Evolutionary conservation across 257 asterid species (phyloP).

Genomic region (Nicotiana sylvestris): DNA sequence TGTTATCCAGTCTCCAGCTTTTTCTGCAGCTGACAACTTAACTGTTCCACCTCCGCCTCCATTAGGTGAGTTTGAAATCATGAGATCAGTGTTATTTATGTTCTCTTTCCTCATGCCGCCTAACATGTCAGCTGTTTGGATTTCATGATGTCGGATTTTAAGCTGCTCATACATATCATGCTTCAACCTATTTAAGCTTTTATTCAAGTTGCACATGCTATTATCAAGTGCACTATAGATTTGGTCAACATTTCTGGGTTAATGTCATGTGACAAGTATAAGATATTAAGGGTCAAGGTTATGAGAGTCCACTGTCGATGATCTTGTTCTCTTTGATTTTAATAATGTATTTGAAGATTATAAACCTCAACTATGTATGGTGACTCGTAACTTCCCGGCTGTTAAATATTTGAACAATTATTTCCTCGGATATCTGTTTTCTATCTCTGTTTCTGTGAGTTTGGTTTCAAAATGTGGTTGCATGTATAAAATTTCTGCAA

Average conservation of each 20-base stretch:
- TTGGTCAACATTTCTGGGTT: slow-evolving; percentile 4
- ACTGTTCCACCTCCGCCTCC: slow-evolving; percentile 49
- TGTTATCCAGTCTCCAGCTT: slow-evolving; percentile 20
- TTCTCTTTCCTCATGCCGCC: not conserved
- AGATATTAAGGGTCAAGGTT: not conserved
- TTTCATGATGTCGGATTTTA: not conserved
- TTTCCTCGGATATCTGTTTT: not conserved
- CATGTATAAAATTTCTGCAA: not conserved
- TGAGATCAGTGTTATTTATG: not conserved
- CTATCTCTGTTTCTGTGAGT: not conserved
- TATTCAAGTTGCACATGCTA: not conserved
- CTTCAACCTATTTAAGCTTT: slow-evolving; percentile 1
- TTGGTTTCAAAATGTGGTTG: not conserved
- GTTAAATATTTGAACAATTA: not conserved
- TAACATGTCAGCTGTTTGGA: not conserved
- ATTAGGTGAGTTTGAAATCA: slow-evolving; percentile 35
- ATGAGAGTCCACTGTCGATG: not conserved
- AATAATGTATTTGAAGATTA: not conserved
- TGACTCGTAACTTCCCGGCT: not conserved
- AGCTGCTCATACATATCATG: slow-evolving; percentile 1
- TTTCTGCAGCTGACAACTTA: slow-evolving; percentile 22
- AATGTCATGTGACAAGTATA: not conserved
- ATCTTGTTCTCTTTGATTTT: not conserved
- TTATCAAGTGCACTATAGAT: slow-evolving; percentile 2
- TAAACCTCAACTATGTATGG: not conserved